Evolutionary conservation across 2,329 filamentous ascomycete genomes (phyloP).

Genomic region (Fragosphaeria purpurea): DNA sequence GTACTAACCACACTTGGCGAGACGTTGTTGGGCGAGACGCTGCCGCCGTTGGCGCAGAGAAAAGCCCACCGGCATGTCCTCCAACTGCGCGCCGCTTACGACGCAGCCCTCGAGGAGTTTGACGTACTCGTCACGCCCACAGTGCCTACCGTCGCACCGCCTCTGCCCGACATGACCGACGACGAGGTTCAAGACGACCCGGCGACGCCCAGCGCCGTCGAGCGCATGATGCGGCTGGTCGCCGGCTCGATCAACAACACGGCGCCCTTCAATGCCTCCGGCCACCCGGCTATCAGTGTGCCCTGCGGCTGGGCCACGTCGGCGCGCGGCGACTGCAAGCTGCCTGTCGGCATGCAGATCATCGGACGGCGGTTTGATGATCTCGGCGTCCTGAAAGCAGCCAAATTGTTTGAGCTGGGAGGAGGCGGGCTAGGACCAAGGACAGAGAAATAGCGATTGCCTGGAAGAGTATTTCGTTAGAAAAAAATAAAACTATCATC

Average conservation of each 20-base stretch:
- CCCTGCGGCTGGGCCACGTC: slow-evolving; percentile 25
- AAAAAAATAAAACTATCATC: too few relatives aligned
- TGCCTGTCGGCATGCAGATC: slow-evolving; percentile 24
- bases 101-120: slow-evolving; percentile 28
- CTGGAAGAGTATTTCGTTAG: too few relatives aligned
- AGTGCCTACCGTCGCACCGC: slow-evolving; percentile 31
- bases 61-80: slow-evolving; percentile 36
- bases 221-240: too few relatives aligned
- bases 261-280: too few relatives aligned
- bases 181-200: too few relatives aligned
- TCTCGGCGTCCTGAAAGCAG: slow-evolving; percentile 18
- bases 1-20: slow-evolving; percentile 31
- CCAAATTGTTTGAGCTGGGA: slow-evolving; percentile 20
- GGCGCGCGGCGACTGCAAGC: slow-evolving; percentile 6
- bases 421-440: slow-evolving; percentile 6
- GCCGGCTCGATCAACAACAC: neutral
- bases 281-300: slow-evolving; percentile 38
- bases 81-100: slow-evolving; percentile 36
- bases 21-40: slow-evolving; percentile 16
- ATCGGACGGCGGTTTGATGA: slow-evolving; percentile 21
- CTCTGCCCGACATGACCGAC: slow-evolving; percentile 2
- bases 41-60: slow-evolving; percentile 20
- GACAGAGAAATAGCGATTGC: too few relatives aligned
- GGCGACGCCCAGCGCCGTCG: too few relatives aligned
- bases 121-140: slow-evolving; percentile 38